These are phyloP conservation scores for Penicillium sp. DNA, from an alignment of 2,329 filamentous ascomycete genomes.

Conservation along the genomic window DNA sequence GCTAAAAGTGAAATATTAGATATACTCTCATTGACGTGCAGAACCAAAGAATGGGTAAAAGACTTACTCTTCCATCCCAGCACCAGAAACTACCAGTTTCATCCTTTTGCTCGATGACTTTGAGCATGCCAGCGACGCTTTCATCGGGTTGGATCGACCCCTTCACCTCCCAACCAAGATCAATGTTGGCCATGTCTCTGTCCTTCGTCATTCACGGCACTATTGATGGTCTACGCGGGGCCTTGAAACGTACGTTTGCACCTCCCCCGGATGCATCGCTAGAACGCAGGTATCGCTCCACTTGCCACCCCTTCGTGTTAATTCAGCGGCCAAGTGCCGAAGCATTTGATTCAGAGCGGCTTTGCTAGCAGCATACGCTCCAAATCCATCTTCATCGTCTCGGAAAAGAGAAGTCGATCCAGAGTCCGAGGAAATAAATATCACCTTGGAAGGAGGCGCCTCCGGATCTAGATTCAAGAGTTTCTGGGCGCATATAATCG, in stretches of 20 bases:
- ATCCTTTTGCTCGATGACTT: slow-evolving; percentile 55
- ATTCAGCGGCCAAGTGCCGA: slow-evolving; percentile 59
- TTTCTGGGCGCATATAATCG: slow-evolving; percentile 60
- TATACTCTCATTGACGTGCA: neutral
- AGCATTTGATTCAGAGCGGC: slow-evolving; percentile 61
- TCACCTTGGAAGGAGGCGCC: slow-evolving; percentile 53
- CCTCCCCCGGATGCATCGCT: slow-evolving; percentile 62
- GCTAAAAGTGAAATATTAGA: neutral
- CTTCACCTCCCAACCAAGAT: slow-evolving; percentile 56
- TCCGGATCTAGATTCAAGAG: slow-evolving; percentile 50
- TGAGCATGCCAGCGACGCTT: slow-evolving; percentile 55
- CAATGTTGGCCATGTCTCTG: slow-evolving; percentile 59
- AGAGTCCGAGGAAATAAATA: slow-evolving; percentile 62
- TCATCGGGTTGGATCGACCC: slow-evolving; percentile 56
- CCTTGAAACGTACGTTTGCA: slow-evolving; percentile 49
- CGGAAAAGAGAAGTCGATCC: slow-evolving; percentile 57
- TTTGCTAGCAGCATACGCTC: slow-evolving; percentile 61
- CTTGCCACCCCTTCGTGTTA: slow-evolving; percentile 49
- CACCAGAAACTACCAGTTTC: slow-evolving; percentile 61
- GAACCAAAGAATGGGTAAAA: neutral
- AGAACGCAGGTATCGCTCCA: slow-evolving; percentile 55
- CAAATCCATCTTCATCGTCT: slow-evolving; percentile 62
- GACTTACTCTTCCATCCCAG: slow-evolving; percentile 55
- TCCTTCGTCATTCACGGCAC: neutral
- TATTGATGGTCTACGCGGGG: no score